Evolutionary conservation across 1,284 basidiomycete species (phyloP).

Genomic region (Cryptococcus floricola): DNA sequence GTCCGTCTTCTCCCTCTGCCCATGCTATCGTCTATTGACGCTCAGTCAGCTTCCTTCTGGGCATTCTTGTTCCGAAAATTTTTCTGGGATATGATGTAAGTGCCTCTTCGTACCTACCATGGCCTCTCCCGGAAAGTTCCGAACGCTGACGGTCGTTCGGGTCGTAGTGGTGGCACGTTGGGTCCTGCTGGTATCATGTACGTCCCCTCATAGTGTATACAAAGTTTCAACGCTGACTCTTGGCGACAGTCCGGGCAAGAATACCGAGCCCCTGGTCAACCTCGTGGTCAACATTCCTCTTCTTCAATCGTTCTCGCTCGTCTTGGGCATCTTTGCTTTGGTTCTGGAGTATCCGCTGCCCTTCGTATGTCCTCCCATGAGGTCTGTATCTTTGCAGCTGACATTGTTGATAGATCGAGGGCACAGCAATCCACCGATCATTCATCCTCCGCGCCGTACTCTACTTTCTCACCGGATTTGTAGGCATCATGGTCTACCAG

Average conservation of each 20-base stretch:
- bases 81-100: constrained; percentile 81
- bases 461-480: constrained; percentile 61
- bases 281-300: constrained; percentile 71
- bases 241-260: constrained; percentile 56
- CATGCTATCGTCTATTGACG: too few species aligned
- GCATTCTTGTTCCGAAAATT: constrained; percentile 80
- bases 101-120: constrained; percentile 21
- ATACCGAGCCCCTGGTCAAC: constrained; percentile 60
- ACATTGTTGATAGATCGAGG: constrained; percentile 50
- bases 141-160: background rate
- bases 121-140: background rate
- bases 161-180: constrained; percentile 22
- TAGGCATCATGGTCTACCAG: constrained; percentile 73
- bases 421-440: constrained; percentile 60
- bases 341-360: constrained; percentile 56
- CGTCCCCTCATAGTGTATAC: background rate
- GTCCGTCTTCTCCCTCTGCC: constrained; percentile 5
- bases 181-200: constrained; percentile 29
- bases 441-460: constrained; percentile 61
- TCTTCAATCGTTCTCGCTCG: constrained; percentile 63
- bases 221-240: background rate
- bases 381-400: background rate
- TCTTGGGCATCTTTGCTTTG: constrained; percentile 58
- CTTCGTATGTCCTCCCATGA: constrained; percentile 7
- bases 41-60: constrained; percentile 58